These are phyloP conservation scores for Ogataea allantospora DNA, from an alignment of 805 yeast genomes.

Conservation along the genomic window DNA sequence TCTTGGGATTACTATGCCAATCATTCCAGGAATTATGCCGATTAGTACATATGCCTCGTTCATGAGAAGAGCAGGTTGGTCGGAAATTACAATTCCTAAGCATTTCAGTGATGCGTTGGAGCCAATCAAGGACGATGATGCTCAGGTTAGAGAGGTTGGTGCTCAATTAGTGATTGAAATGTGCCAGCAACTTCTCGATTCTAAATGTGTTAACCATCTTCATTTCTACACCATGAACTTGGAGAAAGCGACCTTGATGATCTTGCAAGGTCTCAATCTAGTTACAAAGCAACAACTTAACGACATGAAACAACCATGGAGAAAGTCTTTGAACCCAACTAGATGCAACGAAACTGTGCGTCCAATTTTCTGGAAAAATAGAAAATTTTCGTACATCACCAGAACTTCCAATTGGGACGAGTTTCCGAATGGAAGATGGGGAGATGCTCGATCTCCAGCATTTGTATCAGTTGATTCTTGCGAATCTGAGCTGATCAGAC, in stretches of 20 bases:
- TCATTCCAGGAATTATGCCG: slow-evolving; percentile 98
- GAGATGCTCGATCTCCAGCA: slow-evolving; percentile 96
- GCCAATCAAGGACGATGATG: slow-evolving; percentile 88
- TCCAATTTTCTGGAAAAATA: slow-evolving; percentile 94
- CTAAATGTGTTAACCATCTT: slow-evolving; percentile 76
- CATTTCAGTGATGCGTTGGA: slow-evolving; percentile 67
- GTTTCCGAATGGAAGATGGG: slow-evolving; percentile 98
- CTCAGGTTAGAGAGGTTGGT: slow-evolving; percentile 80
- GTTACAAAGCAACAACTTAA: slow-evolving; percentile 30
- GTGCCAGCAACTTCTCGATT: slow-evolving; percentile 70
- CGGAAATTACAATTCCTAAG: slow-evolving; percentile 77
- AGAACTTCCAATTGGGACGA: slow-evolving; percentile 97
- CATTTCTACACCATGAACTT: slow-evolving; percentile 98
- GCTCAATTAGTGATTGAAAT: slow-evolving; percentile 77
- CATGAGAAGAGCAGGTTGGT: slow-evolving; percentile 92
- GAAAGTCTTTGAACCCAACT: slow-evolving; percentile 79
- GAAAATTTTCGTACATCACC: slow-evolving; percentile 84
- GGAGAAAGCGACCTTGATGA: slow-evolving; percentile 87
- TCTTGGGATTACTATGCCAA: slow-evolving; percentile 76
- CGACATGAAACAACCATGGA: slow-evolving; percentile 65
- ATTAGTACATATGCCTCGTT: slow-evolving; percentile 93
- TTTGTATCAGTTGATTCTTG: slow-evolving; percentile 85
- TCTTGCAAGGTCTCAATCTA: slow-evolving; percentile 70
- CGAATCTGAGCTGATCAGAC: slow-evolving; percentile 78
- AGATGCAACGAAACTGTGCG: slow-evolving; percentile 80